Percentiles rank a stretch among this genome's conserved stretches.
phyloP scores from a whole-genome alignment of 768 basidiomycete species.

The Xanthoconium stramineum region DNA sequence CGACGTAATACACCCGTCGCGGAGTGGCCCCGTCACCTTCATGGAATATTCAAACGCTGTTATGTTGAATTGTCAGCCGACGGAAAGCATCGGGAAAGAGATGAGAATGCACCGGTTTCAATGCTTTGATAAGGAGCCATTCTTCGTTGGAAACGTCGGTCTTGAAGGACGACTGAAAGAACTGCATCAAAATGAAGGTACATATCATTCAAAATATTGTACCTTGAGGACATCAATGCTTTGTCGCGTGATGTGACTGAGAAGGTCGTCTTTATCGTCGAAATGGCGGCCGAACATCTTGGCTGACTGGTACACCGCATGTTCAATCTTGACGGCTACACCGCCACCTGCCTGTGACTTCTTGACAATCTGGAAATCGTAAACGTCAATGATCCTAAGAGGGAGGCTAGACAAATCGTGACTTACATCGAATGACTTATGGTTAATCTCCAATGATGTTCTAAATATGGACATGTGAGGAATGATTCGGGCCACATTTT shows the following conservation, averaged over 20 bases:
- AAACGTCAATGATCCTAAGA: not conserved
- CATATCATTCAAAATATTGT: slow-evolving; percentile 3
- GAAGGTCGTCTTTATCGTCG: slow-evolving; percentile 90
- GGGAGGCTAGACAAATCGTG: not conserved
- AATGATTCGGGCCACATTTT: not conserved
- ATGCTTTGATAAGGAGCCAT: slow-evolving; percentile 86
- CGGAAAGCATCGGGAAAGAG: not conserved
- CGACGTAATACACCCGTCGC: slow-evolving; percentile 9
- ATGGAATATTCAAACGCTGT: slow-evolving; percentile 40
- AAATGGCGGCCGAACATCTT: slow-evolving; percentile 97
- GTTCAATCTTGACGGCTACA: slow-evolving; percentile 98
- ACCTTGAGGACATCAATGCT: slow-evolving; percentile 97
- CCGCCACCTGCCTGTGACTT: slow-evolving; percentile 93
- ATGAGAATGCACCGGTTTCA: slow-evolving; percentile 60
- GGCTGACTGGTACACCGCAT: slow-evolving; percentile 91
- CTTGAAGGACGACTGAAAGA: slow-evolving; percentile 73
- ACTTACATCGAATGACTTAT: slow-evolving; percentile 78
- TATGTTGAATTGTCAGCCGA: not conserved
- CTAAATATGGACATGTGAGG: slow-evolving; percentile 37
- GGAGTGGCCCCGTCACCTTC: not conserved
- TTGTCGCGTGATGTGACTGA: slow-evolving; percentile 86
- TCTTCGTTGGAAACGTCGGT: slow-evolving; percentile 87
- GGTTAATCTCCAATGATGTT: slow-evolving; percentile 96
- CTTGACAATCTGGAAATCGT: slow-evolving; percentile 67
- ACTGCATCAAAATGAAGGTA: slow-evolving; percentile 5